Conservation (phyloP, 257 asterid genomes). For the Solanum arcanum region DNA sequence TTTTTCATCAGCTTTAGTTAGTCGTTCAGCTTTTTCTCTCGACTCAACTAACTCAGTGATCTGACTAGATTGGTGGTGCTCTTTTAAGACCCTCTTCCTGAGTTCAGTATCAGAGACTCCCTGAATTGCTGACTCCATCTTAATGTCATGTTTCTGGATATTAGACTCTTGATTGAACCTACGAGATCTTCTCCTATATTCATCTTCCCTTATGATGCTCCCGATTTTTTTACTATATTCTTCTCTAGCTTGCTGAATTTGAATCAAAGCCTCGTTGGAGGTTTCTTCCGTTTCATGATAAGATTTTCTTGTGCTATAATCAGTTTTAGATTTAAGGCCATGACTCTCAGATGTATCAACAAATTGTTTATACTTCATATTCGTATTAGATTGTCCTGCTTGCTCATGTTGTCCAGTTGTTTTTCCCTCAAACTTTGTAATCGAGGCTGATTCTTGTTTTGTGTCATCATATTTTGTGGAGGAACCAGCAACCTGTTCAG, state of each 20-base stretch:
- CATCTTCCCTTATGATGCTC: constrained; percentile 32
- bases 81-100: constrained; percentile 18
- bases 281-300: constrained; percentile 20
- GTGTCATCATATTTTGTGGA: constrained; percentile 24
- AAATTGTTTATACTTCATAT: constrained; percentile 45
- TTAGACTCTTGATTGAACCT: constrained; percentile 28
- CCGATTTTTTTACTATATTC: constrained; percentile 21
- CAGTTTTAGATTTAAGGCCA: constrained; percentile 14
- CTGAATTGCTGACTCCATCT: constrained; percentile 24
- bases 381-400: constrained; percentile 32
- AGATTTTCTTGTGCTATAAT: constrained; percentile 25
- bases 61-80: constrained; percentile 25
- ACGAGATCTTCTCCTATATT: constrained; percentile 22
- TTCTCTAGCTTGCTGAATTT: constrained; percentile 23
- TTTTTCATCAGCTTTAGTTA: constrained; percentile 5
- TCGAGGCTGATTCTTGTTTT: constrained; percentile 21
- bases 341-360: constrained; percentile 20
- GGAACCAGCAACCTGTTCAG: constrained; percentile 25
- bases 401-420: constrained; percentile 22
- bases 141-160: constrained; percentile 35
- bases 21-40: constrained; percentile 26
- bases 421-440: constrained; percentile 18
- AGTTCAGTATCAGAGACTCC: constrained; percentile 26
- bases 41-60: constrained; percentile 27
- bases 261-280: constrained; percentile 23